Percentiles rank a stretch among this genome's conserved stretches.
Evolutionary conservation across 2,329 filamentous ascomycete genomes (phyloP).

Genomic region (Claviceps sp.): DNA sequence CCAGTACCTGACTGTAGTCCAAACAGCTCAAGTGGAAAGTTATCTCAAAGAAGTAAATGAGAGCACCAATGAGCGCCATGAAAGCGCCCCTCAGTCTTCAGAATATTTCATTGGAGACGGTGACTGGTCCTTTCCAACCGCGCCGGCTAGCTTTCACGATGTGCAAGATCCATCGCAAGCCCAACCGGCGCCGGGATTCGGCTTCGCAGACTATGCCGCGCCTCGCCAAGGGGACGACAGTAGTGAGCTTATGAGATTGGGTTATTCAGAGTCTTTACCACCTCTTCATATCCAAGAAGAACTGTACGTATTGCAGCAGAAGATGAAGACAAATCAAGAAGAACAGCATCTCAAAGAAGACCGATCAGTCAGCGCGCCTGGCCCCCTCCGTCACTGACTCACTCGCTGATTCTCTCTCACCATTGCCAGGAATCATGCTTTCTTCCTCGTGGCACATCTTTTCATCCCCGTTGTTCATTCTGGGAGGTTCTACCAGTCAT

Average conservation of each 20-base stretch:
- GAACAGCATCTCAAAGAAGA: background rate
- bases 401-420: background rate
- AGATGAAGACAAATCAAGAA: background rate
- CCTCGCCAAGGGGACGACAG: constrained; percentile 5
- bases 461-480: constrained; percentile 68
- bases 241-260: constrained; percentile 54
- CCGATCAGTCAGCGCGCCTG: background rate
- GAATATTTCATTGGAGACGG: constrained; percentile 2
- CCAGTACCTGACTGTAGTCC: background rate
- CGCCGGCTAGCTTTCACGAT: constrained; percentile 7
- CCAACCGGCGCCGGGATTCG: constrained; percentile 4
- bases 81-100: constrained; percentile 1
- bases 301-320: constrained; percentile 40
- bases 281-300: constrained; percentile 69
- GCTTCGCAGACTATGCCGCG: constrained; percentile 8
- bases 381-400: background rate
- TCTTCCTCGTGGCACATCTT: constrained; percentile 62
- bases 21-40: constrained; percentile 65
- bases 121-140: constrained; percentile 7
- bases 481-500: constrained; percentile 58
- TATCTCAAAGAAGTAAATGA: constrained; percentile 54
- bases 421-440: constrained; percentile 48
- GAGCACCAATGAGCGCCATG: constrained; percentile 7
- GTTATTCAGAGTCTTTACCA: constrained; percentile 70
- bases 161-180: constrained; percentile 3